phyloP scores from a whole-genome alignment of 257 asterid species.

The Echium plantagineum region DNA sequence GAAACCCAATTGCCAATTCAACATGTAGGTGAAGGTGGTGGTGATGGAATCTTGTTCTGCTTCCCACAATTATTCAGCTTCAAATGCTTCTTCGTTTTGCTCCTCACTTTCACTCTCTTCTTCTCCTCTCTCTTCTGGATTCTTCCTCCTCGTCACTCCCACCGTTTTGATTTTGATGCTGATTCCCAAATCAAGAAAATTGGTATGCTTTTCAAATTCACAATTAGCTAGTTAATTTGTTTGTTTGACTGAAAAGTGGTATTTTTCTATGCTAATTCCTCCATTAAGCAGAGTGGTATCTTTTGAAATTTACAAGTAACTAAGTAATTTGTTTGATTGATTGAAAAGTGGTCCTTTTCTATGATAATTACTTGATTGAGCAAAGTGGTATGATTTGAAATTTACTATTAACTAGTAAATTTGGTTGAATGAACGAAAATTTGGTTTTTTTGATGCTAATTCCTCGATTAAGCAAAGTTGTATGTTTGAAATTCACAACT shows the following conservation, averaged over 20 bases:
- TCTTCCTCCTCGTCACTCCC: slow-evolving; percentile 40
- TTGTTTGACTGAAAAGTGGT: too few relatives aligned
- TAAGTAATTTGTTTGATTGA: too few relatives aligned
- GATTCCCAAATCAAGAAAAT: slow-evolving; percentile 33
- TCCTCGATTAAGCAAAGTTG: slow-evolving; percentile 2
- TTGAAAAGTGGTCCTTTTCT: too few relatives aligned
- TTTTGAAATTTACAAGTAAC: too few relatives aligned
- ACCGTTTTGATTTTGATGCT: slow-evolving; percentile 49
- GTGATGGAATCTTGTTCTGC: slow-evolving; percentile 23
- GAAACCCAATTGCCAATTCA: slow-evolving; percentile 50
- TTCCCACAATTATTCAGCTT: slow-evolving; percentile 27
- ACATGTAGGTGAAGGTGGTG: slow-evolving; percentile 24
- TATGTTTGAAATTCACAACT: neutral
- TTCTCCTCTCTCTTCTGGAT: slow-evolving; percentile 43
- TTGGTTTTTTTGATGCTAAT: neutral
- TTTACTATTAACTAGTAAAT: neutral
- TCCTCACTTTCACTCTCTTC: slow-evolving; percentile 38
- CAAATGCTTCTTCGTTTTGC: slow-evolving; percentile 50
- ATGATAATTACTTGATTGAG: too few relatives aligned
- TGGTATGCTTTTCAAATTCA: too few relatives aligned
- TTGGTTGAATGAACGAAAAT: too few relatives aligned
- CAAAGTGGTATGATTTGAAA: neutral
- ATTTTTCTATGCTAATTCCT: slow-evolving; percentile 44
- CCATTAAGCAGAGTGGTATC: slow-evolving; percentile 45
- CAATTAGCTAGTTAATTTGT: too few relatives aligned